Evolutionary conservation across 208 protist species (phyloP), one percentile per base, ranked within the genome.

Genomic region (Leishmania martiniquensis): DNA sequence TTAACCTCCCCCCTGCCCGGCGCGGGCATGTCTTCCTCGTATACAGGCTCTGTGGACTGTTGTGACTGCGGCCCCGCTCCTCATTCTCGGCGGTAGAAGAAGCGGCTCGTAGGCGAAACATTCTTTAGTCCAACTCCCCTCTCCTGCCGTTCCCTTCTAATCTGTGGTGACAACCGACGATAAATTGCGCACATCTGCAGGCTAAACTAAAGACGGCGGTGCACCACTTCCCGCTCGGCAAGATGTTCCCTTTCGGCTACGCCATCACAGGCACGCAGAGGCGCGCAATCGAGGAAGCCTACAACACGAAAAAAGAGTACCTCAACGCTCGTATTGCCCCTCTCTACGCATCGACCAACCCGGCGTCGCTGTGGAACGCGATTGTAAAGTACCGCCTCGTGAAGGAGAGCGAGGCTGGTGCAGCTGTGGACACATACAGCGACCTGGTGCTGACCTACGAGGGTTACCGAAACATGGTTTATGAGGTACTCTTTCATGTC

Each of bases 341-440:
- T 17, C 77, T 96, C 52, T 88, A 87, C 73, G 83, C 85, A 29
- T 88, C 91, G 55, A 95, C 93, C 5, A 94, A 92, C 68, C 91
- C 93, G 3, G 87, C 89, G 1, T 77, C 85, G 32, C 81, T 97
- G 20, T 97, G 93, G 91, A 88, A 80, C 34, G 82, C 81, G 42
- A 93, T 97, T 54, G 86, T 97, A 60, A 94, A 95, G 78, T 83
- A 94, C 77, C 85, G 90, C 39, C 73, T 85, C 49, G 68, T 59
- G 34, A 70, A 34, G 13, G 60, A 59, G 29, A 63, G 12, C 25
- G 77, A 81, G 29, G 70, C 60, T 34, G 78, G 77, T 9, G 29
- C n/a, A 42, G 65, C 47, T 0, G 74, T 91, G 3, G 87, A 93
- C 54, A 88, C 87, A 13, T 95, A 94, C 67, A 88, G 92, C 42